Evolutionary conservation across 164 flowering plant genomes (phyloP), one percentile per base, ranked within the genome.

Genomic region (Aristolochia fimbriata): DNA sequence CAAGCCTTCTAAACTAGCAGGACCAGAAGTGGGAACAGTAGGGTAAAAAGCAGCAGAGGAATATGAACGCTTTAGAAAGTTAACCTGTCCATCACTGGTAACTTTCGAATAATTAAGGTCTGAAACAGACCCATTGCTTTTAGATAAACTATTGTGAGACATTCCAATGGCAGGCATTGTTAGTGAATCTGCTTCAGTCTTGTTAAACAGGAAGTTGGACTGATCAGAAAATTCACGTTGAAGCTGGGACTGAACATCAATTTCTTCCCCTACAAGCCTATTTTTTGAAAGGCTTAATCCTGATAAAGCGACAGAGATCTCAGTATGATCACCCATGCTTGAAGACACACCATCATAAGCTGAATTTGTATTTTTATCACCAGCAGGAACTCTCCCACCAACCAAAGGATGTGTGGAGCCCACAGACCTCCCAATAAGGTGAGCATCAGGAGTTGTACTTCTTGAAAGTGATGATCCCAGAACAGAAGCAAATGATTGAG

Each of bases 381-480:
- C 16, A 23, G 73, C 65, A 30, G 60, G 60, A 62, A 64, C 74
- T 61, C 80, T 78, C 62, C 80, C 75, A 37, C 81, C 80, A 21
- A 81, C 67, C 25, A 81, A 84, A 60, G 83, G 85, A 45, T 80
- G 81, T 58, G 77, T 65, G 52, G 76, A 66, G 57, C 73, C 69
- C 27, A 72, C 55, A 23, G 83, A 63, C 64, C 81, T 74, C 57
- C 78, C 83, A 66, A 59, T 65, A 51, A 77, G 48, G 54, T 81
- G 79, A 56, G 77, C 65, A 62, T 87, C 91, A 71, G 88, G 84
- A 23, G 86, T 83, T 65, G 74, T 71, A 66, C 77, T 80, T 67
- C 85, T 81, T 51, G 87, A 74, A 51, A 81, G 55, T 59, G 96
- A 76, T 59, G 84, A 72, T 60, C 78, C 80, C 60, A 77, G 65